These are phyloP conservation scores for Claviceps pazoutovae DNA, from an alignment of 2,329 filamentous ascomycete genomes.

Conservation along the genomic window DNA sequence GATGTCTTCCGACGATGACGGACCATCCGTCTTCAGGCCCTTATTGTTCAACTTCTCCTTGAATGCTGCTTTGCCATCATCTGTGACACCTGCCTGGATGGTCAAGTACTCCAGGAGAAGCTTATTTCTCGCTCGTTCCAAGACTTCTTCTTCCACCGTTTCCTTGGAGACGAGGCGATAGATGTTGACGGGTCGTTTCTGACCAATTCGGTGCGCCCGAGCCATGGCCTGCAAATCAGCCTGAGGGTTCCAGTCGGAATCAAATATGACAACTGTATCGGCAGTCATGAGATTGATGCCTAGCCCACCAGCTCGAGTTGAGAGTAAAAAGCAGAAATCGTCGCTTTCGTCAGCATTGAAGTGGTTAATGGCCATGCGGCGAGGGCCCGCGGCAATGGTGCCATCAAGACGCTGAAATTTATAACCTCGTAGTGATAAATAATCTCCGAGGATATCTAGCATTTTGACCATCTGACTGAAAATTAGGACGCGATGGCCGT, in stretches of 20 bases:
- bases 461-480: constrained; percentile 99
- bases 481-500: constrained; percentile 89
- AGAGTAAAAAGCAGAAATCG: constrained; percentile 92
- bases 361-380: constrained; percentile 91
- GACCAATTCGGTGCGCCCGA: constrained; percentile 91
- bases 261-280: constrained; percentile 93
- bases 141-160: constrained; percentile 93
- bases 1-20: constrained; percentile 85
- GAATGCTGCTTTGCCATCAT: constrained; percentile 76
- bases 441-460: constrained; percentile 90
- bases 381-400: constrained; percentile 76
- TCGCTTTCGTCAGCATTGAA: constrained; percentile 95
- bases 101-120: constrained; percentile 94
- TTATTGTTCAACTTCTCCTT: constrained; percentile 66
- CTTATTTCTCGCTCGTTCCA: constrained; percentile 94
- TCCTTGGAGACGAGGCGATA: constrained; percentile 96
- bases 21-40: constrained; percentile 59
- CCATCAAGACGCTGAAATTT: constrained; percentile 91
- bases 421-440: constrained; percentile 84
- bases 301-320: constrained; percentile 89
- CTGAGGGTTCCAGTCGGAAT: constrained; percentile 98
- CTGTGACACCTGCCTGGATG: constrained; percentile 91
- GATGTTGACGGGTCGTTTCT: constrained; percentile 90
- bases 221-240: constrained; percentile 98
- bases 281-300: constrained; percentile 99